Conservation (phyloP, 345 rosid species). For the Excoecaria cochinchinensis region DNA sequence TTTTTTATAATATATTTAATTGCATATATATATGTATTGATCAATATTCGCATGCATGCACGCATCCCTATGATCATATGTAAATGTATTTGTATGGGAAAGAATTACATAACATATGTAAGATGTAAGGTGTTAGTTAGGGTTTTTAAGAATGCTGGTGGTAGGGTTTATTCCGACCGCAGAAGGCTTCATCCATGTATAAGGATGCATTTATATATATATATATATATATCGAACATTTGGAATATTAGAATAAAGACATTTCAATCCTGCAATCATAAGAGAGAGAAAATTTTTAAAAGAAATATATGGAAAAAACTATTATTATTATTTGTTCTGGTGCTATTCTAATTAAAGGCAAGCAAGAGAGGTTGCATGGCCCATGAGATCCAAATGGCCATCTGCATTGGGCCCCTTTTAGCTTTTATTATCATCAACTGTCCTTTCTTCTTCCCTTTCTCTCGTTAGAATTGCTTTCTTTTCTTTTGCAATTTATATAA, state of each 20-base stretch:
- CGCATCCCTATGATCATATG: too few species aligned
- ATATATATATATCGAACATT: neutral
- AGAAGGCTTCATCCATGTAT: neutral
- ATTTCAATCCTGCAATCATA: neutral
- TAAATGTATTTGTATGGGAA: too few species aligned
- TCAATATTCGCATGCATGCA: too few species aligned
- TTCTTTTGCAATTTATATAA: neutral
- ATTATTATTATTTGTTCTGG: neutral
- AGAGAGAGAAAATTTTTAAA: neutral
- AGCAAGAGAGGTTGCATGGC: slow-evolving; percentile 16
- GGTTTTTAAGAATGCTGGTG: slow-evolving; percentile 10
- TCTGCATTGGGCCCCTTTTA: slow-evolving; percentile 27
- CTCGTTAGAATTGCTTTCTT: neutral
- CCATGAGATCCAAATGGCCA: slow-evolving; percentile 24
- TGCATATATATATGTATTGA: too few species aligned
- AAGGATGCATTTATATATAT: neutral
- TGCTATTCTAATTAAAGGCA: slow-evolving; percentile 12
- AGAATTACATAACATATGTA: too few species aligned
- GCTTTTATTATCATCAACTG: slow-evolving; percentile 30
- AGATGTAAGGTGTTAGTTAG: neutral
- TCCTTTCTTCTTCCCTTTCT: slow-evolving; percentile 14
- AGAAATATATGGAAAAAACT: neutral
- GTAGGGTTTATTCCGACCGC: slow-evolving; percentile 21
- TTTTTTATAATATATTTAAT: too few species aligned
- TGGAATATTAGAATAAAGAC: neutral